A percentile compares a stretch with the other conserved stretches of the same genome.
phyloP scores from a whole-genome alignment of 2,329 filamentous ascomycete species.

The Gnomoniopsis smithogilvyi region DNA sequence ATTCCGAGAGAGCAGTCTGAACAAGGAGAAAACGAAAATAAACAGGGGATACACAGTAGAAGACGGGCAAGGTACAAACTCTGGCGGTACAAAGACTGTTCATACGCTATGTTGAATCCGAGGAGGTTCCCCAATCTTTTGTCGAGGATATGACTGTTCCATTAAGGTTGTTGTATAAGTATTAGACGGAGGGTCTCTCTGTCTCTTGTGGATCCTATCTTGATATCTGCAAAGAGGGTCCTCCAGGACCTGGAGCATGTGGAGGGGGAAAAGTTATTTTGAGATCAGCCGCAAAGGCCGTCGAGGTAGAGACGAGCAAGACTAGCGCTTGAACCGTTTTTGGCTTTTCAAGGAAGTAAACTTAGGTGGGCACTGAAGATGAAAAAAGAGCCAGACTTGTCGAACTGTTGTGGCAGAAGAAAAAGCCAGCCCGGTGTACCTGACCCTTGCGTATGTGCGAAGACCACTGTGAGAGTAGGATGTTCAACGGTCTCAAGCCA shows the following conservation, averaged over 20 bases:
- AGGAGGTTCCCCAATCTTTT: no score
- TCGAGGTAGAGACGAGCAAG: background rate
- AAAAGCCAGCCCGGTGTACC: no score
- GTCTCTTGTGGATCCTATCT: background rate
- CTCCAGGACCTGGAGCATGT: slow-evolving; percentile 19
- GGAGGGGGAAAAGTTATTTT: background rate
- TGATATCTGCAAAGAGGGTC: background rate
- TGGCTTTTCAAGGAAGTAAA: background rate
- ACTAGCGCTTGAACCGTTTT: background rate
- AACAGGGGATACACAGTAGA: slow-evolving; percentile 15
- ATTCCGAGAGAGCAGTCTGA: slow-evolving; percentile 23
- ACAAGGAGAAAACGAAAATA: slow-evolving; percentile 22
- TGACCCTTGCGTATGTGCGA: no score
- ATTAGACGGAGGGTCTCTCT: background rate
- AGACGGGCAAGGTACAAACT: slow-evolving; percentile 9
- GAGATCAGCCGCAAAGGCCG: background rate
- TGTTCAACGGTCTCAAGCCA: no score
- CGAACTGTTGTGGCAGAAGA: no score
- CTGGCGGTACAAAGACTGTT: no score
- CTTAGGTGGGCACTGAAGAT: background rate
- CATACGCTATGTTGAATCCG: no score
- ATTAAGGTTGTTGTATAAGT: no score
- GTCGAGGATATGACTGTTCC: no score
- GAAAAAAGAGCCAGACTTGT: slow-evolving; percentile 12
- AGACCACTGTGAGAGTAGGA: no score